Evolutionary conservation across 495 filamentous ascomycete genomes (phyloP).

Genomic region (Aspergillus egyptiacus): DNA sequence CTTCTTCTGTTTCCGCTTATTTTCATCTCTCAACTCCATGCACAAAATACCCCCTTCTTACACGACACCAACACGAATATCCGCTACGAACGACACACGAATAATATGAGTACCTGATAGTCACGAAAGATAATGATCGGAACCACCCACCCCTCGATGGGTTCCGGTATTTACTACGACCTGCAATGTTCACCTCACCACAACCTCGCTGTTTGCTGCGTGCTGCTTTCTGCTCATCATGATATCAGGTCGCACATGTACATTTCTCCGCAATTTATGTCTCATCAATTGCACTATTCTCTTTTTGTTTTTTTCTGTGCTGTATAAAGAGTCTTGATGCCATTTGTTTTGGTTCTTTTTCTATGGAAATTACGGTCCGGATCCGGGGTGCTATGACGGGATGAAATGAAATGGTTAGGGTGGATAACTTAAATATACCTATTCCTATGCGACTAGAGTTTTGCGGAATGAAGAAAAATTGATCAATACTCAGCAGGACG

Average conservation of each 20-base stretch:
- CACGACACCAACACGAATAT: constrained; percentile 8
- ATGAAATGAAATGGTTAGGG: too few species aligned
- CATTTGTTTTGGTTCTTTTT: neutral
- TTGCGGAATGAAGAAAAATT: constrained; percentile 1
- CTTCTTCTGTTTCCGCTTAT: constrained; percentile 16
- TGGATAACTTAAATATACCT: constrained; percentile 2
- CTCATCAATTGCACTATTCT: neutral
- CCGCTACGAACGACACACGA: constrained; percentile 6
- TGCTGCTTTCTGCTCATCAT: neutral
- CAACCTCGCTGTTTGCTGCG: neutral
- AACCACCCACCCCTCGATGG: neutral
- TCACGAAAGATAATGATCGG: constrained; percentile 10
- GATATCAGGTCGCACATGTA: constrained; percentile 6
- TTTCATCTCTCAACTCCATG: constrained; percentile 7
- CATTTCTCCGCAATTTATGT: constrained; percentile 3
- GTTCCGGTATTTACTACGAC: neutral
- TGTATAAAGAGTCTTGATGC: constrained; percentile 2
- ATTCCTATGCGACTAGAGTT: neutral
- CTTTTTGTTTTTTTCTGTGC: neutral
- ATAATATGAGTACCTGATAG: constrained; percentile 11
- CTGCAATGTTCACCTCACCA: neutral
- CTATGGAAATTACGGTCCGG: neutral
- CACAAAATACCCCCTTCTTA: neutral
- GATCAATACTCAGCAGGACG: neutral
- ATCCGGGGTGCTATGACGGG: neutral